phyloP scores from a whole-genome alignment of 805 yeast genomes.

The Starmerella cellae region DNA sequence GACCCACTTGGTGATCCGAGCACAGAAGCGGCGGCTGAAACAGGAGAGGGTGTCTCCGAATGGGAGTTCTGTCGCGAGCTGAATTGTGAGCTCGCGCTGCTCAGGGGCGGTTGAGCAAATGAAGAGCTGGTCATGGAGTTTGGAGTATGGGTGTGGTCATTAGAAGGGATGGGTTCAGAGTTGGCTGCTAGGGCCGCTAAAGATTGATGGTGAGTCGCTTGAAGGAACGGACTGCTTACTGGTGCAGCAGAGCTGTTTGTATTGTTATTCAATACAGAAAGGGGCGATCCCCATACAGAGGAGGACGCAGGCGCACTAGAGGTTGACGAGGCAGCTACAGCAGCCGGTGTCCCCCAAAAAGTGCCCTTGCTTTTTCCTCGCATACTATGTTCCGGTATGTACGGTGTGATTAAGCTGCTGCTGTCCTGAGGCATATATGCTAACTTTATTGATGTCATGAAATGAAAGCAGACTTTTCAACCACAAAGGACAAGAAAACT shows the following conservation, averaged over 20 bases:
- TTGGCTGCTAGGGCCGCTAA: slow-evolving; percentile 17
- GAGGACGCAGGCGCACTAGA: slow-evolving; percentile 7
- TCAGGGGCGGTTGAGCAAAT: slow-evolving; percentile 1
- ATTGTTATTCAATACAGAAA: slow-evolving; percentile 1
- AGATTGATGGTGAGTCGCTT: not conserved
- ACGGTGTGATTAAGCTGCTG: slow-evolving; percentile 4
- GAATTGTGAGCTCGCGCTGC: slow-evolving; percentile 7
- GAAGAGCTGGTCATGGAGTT: slow-evolving; percentile 1
- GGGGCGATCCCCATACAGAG: slow-evolving; percentile 15
- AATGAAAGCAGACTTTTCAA: not conserved
- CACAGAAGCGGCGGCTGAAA: not conserved
- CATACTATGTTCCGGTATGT: slow-evolving; percentile 3
- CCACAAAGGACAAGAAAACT: not conserved
- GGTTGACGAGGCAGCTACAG: slow-evolving; percentile 14
- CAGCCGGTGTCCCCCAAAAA: slow-evolving; percentile 12
- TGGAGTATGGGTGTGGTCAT: not conserved
- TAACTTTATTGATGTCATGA: slow-evolving; percentile 13
- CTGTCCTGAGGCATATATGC: slow-evolving; percentile 14
- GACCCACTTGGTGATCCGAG: not conserved
- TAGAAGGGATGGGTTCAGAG: slow-evolving; percentile 13
- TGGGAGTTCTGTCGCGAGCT: slow-evolving; percentile 15
- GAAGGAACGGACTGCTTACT: not conserved
- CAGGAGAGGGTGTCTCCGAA: slow-evolving; percentile 7
- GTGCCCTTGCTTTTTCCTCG: slow-evolving; percentile 1
- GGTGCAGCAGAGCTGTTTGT: not conserved